A percentile compares a stretch with the other conserved stretches of the same genome.
Conservation (phyloP, 208 protist species). For the Kentomonas sorsogonicus region DNA sequence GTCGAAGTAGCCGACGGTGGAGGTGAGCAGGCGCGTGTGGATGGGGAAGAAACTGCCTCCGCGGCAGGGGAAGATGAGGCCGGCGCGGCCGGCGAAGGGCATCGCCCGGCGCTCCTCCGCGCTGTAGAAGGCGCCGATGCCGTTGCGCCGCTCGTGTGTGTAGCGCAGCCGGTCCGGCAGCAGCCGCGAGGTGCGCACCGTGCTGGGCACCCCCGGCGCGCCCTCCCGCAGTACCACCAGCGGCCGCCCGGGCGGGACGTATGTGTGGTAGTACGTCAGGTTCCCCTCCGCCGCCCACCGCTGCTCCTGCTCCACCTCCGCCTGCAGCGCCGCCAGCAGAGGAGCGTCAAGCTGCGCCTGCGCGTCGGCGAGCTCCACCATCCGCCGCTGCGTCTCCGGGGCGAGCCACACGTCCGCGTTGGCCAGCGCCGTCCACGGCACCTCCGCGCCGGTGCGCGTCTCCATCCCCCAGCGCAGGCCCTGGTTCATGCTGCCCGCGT, state of each 20-base stretch:
- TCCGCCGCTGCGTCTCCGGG: conserved; percentile 15
- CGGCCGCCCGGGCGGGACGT: conserved; percentile 21
- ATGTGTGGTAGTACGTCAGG: conserved; percentile 22
- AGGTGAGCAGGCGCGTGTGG: too few relatives aligned
- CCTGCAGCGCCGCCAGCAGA: conserved; percentile 18
- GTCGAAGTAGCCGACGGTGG: too few relatives aligned
- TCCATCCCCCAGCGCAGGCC: conserved; percentile 24
- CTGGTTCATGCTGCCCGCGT: conserved; percentile 31
- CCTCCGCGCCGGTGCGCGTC: conserved; percentile 18
- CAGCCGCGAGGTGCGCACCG: conserved; percentile 25
- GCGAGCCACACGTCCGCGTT: conserved; percentile 35
- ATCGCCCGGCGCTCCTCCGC: too few relatives aligned
- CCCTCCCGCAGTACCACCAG: conserved; percentile 30
- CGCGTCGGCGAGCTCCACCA: conserved; percentile 13
- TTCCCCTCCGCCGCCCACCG: conserved; percentile 13
- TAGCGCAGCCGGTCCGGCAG: conserved; percentile 35
- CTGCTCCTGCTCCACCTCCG: conserved; percentile 30
- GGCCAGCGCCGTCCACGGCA: conserved; percentile 29
- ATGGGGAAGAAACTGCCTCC: too few relatives aligned
- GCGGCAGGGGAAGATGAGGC: too few relatives aligned
- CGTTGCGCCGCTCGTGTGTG: too few relatives aligned
- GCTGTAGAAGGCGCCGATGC: too few relatives aligned
- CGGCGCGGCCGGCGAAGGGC: too few relatives aligned
- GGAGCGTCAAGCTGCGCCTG: conserved; percentile 18
- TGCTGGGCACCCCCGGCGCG: conserved; percentile 21